A percentile compares a stretch with the other conserved stretches of the same genome.
Conservation (phyloP, 345 rosid genomes). For the Eucalyptus marginata region DNA sequence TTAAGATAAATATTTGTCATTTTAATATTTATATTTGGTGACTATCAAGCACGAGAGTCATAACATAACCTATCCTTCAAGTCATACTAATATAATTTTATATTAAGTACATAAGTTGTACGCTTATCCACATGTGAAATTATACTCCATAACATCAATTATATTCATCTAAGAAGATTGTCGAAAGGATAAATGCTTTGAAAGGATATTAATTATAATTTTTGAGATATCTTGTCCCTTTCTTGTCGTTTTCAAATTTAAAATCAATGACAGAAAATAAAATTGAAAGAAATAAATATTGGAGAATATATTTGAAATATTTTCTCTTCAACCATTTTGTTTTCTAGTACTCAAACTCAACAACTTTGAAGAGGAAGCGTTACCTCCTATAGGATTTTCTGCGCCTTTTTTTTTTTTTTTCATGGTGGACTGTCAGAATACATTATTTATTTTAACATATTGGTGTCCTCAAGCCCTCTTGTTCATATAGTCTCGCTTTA, state of each 20-base stretch:
- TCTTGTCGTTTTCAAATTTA: neutral
- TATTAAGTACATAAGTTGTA: neutral
- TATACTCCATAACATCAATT: neutral
- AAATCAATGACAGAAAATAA: neutral
- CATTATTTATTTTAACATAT: too few relatives aligned
- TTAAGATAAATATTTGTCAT: neutral
- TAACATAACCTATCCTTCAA: neutral
- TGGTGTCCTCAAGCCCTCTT: fast-evolving
- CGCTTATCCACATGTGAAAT: neutral
- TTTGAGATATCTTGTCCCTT: neutral
- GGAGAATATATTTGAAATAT: neutral
- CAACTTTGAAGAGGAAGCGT: neutral
- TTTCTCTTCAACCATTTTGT: neutral
- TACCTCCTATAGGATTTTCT: too few relatives aligned
- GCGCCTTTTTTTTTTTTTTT: fast-evolving
- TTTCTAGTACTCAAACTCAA: neutral
- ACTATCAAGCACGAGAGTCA: neutral
- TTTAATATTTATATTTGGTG: neutral
- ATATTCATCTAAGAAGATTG: neutral
- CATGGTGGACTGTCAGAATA: fast-evolving
- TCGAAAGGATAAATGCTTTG: neutral
- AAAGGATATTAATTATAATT: neutral
- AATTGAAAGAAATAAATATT: neutral
- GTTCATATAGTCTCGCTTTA: too few relatives aligned
- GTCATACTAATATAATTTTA: neutral